Evolutionary conservation across 805 yeast genomes (phyloP), one percentile per base, ranked within the genome.

Genomic region (Saccharomycopsis fibuligera): DNA sequence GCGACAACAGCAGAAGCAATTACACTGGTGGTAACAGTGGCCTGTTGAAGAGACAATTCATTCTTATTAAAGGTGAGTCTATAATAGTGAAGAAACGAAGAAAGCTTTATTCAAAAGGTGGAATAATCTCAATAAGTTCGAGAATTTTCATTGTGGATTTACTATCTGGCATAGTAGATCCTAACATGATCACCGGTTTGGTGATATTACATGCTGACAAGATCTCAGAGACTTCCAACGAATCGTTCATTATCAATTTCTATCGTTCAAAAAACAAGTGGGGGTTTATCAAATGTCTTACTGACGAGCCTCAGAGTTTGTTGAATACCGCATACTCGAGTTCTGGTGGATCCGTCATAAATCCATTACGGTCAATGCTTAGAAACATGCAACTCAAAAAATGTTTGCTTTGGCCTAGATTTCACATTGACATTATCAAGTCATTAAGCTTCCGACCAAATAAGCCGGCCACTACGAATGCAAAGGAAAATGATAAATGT

Each of bases 211-310:
- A 89, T 59, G 93, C 93, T 0, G 97, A 93, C 49, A 65, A 73
- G 24, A 72, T 86, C 4, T 67, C 68, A 36, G 91, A 87, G 51
- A 75, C 83, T 6, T 83, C 95, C 3, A 82, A 79, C 53, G 96
- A 87, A 56, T 79, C 95, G 1, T 93, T 91, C 62, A 81, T 88
- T 19, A 69, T 86, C 17, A 81, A 79, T 41, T 70, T 89, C 41
- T 86, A 78, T 60, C 69, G 95, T 48, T 80, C 81, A 48, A 66
- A 68, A 38, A 90, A 91, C 65, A 79, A 76, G 53, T 82, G 88
- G 85, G 97, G 97, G 3, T 91, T 91, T 58, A 72, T 91, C 5
- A 90, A 91, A 61, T 96, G 96, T 0, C 66, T 93, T 22, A 81
- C 96, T 0, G 98, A 91, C 56, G 77, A 80, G 22, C 95, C 96